Conservation (phyloP, 345 rosid genomes). For the Pelargonium nanum region DNA sequence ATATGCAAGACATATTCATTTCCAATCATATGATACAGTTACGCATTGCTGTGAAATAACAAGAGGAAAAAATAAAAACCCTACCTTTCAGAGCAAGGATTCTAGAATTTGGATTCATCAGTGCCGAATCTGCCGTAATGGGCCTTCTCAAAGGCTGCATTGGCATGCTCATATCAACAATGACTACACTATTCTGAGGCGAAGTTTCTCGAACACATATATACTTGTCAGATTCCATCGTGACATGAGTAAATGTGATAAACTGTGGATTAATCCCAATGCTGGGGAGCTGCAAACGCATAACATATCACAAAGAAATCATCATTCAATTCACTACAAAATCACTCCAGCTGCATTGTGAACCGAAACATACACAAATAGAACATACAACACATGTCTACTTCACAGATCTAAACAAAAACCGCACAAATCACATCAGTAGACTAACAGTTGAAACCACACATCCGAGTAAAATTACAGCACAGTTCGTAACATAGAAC, state of each 20-base stretch:
- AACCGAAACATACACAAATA: background rate
- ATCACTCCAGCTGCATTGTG: background rate
- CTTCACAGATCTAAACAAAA: conserved; percentile 1
- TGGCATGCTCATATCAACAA: conserved; percentile 88
- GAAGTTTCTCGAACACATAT: conserved; percentile 94
- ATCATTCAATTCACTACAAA: background rate
- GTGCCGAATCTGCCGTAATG: conserved; percentile 90
- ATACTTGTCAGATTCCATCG: conserved; percentile 97
- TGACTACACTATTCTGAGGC: conserved; percentile 95
- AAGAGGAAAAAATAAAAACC: background rate
- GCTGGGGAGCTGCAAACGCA: conserved; percentile 59
- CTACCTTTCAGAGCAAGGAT: conserved; percentile 79
- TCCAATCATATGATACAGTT: background rate
- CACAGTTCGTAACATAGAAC: background rate
- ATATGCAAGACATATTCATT: background rate
- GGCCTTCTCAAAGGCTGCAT: conserved; percentile 94
- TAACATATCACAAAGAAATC: background rate
- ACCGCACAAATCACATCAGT: background rate
- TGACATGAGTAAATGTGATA: conserved; percentile 83
- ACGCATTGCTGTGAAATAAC: background rate
- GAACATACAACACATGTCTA: background rate
- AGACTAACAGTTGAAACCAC: background rate
- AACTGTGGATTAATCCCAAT: conserved; percentile 78
- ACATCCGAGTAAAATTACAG: no score
- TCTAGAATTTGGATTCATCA: conserved; percentile 83